Evolutionary conservation across 768 basidiomycete genomes (phyloP).

Genomic region (Mycena rebaudengoi): DNA sequence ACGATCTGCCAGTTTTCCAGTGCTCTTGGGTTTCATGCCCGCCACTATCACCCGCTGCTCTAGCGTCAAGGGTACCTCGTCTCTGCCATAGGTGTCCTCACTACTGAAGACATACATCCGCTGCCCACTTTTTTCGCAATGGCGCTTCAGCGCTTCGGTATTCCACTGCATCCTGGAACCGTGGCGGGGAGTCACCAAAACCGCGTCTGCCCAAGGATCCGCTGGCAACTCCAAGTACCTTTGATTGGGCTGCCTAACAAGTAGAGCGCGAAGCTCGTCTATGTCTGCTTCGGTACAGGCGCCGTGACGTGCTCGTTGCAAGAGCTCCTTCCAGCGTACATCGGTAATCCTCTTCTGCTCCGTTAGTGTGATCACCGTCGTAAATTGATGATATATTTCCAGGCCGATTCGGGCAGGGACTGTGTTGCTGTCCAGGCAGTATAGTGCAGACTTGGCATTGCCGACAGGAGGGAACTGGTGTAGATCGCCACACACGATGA

Average conservation of each 20-base stretch:
- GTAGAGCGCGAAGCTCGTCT: constrained; percentile 28
- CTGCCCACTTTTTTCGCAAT: constrained; percentile 23
- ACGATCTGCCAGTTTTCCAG: constrained; percentile 18
- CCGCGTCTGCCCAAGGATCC: constrained; percentile 41
- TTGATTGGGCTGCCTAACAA: constrained; percentile 28
- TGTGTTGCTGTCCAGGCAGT: constrained; percentile 5
- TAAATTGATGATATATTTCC: constrained; percentile 38
- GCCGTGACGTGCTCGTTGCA: constrained; percentile 38
- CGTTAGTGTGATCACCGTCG: constrained; percentile 43
- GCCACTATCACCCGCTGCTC: not conserved
- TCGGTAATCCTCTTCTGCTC: constrained; percentile 47
- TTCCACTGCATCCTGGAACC: constrained; percentile 48
- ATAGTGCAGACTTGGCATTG: constrained; percentile 31
- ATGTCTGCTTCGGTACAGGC: constrained; percentile 38
- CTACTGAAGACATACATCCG: constrained; percentile 36
- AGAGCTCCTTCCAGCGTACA: constrained; percentile 37
- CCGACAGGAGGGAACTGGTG: constrained; percentile 57
- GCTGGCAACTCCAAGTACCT: constrained; percentile 31
- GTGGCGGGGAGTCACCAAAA: constrained; percentile 49
- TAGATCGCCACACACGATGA: constrained; percentile 51
- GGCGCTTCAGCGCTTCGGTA: constrained; percentile 26
- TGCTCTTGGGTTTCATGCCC: not conserved
- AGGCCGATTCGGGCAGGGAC: constrained; percentile 25
- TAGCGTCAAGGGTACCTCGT: constrained; percentile 4
- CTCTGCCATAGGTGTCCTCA: constrained; percentile 37